Conservation (phyloP, 1,284 basidiomycete species). For the Mycena citricolor region DNA sequence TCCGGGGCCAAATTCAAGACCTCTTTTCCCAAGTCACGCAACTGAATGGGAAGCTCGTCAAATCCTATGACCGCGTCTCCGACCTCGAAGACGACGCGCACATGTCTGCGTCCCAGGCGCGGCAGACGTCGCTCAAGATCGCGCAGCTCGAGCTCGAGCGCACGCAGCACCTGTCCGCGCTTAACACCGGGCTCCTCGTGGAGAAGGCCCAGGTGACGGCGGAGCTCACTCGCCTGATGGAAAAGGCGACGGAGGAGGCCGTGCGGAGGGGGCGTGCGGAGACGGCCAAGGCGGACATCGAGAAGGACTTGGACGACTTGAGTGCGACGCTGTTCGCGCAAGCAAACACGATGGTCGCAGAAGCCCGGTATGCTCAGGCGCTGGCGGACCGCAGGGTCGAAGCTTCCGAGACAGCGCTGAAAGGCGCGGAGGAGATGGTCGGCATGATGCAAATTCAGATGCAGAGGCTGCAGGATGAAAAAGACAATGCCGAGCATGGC, state of each 20-base stretch:
- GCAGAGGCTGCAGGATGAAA: conserved; percentile 68
- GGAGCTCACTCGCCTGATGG: conserved; percentile 93
- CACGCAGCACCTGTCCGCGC: conserved; percentile 73
- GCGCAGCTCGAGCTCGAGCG: conserved; percentile 74
- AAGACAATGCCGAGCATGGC: conserved; percentile 55
- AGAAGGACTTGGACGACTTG: conserved; percentile 90
- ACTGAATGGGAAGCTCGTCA: conserved; percentile 91
- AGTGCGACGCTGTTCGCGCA: conserved; percentile 86
- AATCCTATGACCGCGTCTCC: conserved; percentile 88
- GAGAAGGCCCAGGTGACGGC: conserved; percentile 89
- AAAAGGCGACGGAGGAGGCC: conserved; percentile 92
- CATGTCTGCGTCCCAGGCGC: conserved; percentile 56
- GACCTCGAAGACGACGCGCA: conserved; percentile 92
- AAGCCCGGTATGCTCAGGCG: conserved; percentile 76
- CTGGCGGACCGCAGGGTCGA: conserved; percentile 82
- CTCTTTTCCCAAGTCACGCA: conserved; percentile 87
- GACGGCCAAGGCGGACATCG: conserved; percentile 77
- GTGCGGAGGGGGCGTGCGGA: conserved; percentile 89
- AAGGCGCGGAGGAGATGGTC: conserved; percentile 85
- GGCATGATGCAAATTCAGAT: conserved; percentile 83
- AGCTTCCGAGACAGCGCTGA: conserved; percentile 78
- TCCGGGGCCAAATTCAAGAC: conserved; percentile 82
- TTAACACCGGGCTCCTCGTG: conserved; percentile 88
- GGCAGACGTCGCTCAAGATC: conserved; percentile 60
- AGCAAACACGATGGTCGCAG: conserved; percentile 92